Evolutionary conservation across 441 rosid species (phyloP).

Genomic region (Breynia disticha): DNA sequence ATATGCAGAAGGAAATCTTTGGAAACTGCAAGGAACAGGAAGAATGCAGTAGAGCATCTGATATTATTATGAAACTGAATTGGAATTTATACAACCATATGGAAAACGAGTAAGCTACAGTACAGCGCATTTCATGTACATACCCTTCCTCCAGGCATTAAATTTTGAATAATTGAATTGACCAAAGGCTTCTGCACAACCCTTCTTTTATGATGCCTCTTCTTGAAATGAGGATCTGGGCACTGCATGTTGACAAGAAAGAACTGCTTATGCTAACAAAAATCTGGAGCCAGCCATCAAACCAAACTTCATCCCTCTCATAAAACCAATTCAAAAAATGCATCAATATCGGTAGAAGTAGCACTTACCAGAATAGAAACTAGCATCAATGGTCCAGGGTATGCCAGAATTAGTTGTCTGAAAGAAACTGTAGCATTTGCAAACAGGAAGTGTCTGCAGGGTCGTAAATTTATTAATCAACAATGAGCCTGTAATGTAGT

Average conservation of each 20-base stretch:
- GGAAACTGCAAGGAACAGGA: too few relatives aligned
- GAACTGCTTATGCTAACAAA: neutral
- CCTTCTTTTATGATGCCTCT: conserved; percentile 83
- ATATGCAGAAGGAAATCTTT: neutral
- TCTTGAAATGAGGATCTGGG: conserved; percentile 97
- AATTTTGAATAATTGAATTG: conserved; percentile 37
- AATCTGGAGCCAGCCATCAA: neutral
- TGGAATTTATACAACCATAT: neutral
- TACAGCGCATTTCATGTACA: neutral
- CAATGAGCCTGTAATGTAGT: conserved; percentile 1
- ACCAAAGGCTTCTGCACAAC: conserved; percentile 73
- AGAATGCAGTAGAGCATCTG: too few relatives aligned
- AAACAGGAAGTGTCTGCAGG: conserved; percentile 65
- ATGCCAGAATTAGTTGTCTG: conserved; percentile 41
- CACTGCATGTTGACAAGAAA: conserved; percentile 39
- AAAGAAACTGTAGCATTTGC: conserved; percentile 82
- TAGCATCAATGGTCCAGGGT: conserved; percentile 71
- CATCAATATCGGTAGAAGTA: neutral
- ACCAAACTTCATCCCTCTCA: neutral
- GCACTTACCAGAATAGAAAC: conserved; percentile 79
- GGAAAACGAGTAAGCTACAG: neutral
- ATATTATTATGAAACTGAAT: too few relatives aligned
- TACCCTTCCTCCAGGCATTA: conserved; percentile 76
- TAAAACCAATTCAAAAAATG: neutral
- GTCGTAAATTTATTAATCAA: conserved; percentile 6